These are phyloP conservation scores for Fusarium brevicatenulatum DNA, from an alignment of 2,329 filamentous ascomycete genomes.

Conservation along the genomic window DNA sequence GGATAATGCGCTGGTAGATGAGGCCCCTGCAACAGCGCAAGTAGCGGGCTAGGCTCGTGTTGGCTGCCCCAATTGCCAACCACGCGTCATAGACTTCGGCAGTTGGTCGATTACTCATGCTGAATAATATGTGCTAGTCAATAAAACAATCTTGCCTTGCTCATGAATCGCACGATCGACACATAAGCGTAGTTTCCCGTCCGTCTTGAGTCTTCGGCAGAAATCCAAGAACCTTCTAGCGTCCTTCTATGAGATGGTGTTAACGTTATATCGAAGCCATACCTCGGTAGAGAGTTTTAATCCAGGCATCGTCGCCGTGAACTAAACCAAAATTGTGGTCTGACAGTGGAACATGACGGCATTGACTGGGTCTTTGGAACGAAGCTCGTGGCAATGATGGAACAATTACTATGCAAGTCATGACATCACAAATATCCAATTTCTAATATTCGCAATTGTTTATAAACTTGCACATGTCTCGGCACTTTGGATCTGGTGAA, in stretches of 20 bases:
- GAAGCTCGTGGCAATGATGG: background rate
- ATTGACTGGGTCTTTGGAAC: background rate
- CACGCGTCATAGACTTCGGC: constrained; percentile 9
- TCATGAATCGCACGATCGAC: background rate
- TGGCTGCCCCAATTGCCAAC: background rate
- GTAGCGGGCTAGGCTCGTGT: background rate
- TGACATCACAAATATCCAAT: constrained; percentile 13
- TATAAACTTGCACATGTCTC: background rate
- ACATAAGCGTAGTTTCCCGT: background rate
- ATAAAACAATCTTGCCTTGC: too few species aligned
- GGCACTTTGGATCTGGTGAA: accelerated
- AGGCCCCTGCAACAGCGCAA: background rate
- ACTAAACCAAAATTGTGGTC: constrained; percentile 8
- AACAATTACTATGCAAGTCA: background rate
- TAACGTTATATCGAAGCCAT: background rate
- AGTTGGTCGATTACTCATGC: background rate
- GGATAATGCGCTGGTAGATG: background rate
- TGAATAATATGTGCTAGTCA: background rate
- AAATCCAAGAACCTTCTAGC: constrained; percentile 1
- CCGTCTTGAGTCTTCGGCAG: background rate
- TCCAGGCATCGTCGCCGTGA: background rate
- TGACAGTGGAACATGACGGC: constrained; percentile 24
- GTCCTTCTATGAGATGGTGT: background rate
- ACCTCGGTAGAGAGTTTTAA: background rate
- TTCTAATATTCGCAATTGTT: background rate